A percentile compares a stretch with the other conserved stretches of the same genome.
Evolutionary conservation across 192 early-diverging fungal species (phyloP).

Genomic region (Entomortierella beljakovae): DNA sequence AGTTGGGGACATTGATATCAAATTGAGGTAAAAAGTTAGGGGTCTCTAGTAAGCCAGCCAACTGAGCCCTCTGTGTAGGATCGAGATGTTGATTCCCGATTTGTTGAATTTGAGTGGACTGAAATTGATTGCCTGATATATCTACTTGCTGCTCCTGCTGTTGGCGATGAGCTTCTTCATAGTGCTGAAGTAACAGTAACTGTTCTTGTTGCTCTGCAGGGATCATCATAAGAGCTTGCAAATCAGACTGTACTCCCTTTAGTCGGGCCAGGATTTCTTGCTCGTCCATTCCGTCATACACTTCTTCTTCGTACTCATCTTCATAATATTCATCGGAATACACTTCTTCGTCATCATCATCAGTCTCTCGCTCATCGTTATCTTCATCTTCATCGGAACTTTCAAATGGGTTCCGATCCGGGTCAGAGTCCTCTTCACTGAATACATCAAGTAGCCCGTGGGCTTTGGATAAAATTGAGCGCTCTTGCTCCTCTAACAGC

Average conservation of each 20-base stretch:
- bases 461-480: constrained; percentile 28
- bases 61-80: not conserved
- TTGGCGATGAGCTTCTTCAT: constrained; percentile 37
- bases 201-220: constrained; percentile 53
- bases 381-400: constrained; percentile 38
- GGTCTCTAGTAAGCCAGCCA: not conserved
- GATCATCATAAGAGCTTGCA: constrained; percentile 50
- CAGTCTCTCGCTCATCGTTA: constrained; percentile 26
- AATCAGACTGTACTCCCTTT: constrained; percentile 27
- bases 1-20: constrained; percentile 34
- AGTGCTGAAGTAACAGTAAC: constrained; percentile 41
- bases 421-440: constrained; percentile 44
- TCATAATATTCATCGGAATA: constrained; percentile 58
- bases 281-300: constrained; percentile 37
- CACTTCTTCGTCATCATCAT: constrained; percentile 32
- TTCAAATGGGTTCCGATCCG: constrained; percentile 33
- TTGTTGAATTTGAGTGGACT: not conserved
- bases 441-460: constrained; percentile 35
- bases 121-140: not conserved
- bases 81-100: not conserved
- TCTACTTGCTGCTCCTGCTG: constrained; percentile 27
- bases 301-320: constrained; percentile 38
- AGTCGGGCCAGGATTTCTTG: constrained; percentile 31
- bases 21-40: constrained; percentile 14
- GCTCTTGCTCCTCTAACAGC: constrained; percentile 39